Evolutionary conservation across 1,284 basidiomycete genomes (phyloP).

Genomic region (Pisolithus thermaeus): DNA sequence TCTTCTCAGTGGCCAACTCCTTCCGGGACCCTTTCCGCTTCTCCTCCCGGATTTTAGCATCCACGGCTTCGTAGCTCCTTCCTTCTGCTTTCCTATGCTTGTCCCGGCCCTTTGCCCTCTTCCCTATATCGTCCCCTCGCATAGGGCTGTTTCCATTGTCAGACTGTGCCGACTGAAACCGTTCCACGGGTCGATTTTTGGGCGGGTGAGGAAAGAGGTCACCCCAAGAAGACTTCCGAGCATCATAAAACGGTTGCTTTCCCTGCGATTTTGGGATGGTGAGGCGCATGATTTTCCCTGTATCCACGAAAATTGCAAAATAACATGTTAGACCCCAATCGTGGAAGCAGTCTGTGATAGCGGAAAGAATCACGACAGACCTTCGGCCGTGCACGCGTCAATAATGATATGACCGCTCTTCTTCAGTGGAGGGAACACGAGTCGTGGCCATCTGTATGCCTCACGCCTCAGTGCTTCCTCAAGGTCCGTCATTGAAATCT

Average conservation of each 20-base stretch:
- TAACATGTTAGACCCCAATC: neutral
- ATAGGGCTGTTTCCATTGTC: slow-evolving; percentile 17
- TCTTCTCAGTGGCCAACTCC: slow-evolving; percentile 10
- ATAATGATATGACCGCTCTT: slow-evolving; percentile 90
- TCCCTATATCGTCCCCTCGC: slow-evolving; percentile 53
- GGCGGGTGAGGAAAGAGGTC: slow-evolving; percentile 90
- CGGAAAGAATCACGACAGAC: slow-evolving; percentile 35
- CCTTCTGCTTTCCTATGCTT: slow-evolving; percentile 17
- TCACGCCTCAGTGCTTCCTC: slow-evolving; percentile 52
- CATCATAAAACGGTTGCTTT: slow-evolving; percentile 93
- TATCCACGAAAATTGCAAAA: slow-evolving; percentile 26
- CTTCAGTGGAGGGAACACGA: slow-evolving; percentile 88
- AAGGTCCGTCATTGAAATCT: slow-evolving; percentile 31
- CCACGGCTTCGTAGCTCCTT: too few relatives aligned
- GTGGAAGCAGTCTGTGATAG: neutral
- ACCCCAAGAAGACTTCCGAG: slow-evolving; percentile 90
- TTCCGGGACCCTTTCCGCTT: slow-evolving; percentile 28
- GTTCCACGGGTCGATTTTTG: slow-evolving; percentile 66
- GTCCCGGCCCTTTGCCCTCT: slow-evolving; percentile 35
- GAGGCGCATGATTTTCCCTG: slow-evolving; percentile 86
- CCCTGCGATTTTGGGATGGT: slow-evolving; percentile 91
- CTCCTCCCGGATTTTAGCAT: slow-evolving; percentile 30
- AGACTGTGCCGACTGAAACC: slow-evolving; percentile 39
- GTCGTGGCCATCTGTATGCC: slow-evolving; percentile 83
- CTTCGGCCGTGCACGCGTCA: slow-evolving; percentile 85